A percentile compares a stretch with the other conserved stretches of the same genome.
Conservation (phyloP, 225 moss, liverwort and hornwort genomes). For the Anthoceros angustus region DNA sequence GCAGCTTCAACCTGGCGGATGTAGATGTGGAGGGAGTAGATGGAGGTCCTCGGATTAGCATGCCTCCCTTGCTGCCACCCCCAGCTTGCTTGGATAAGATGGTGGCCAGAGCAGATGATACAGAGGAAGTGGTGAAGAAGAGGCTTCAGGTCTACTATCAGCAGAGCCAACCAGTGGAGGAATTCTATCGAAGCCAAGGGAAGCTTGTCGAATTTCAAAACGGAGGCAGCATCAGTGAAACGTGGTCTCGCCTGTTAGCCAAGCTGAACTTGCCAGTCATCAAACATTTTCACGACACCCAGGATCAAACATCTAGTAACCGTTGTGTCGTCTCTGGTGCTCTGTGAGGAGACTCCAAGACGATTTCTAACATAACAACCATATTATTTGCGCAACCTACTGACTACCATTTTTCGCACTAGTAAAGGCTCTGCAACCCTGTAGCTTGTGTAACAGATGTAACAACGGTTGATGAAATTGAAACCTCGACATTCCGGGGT, state of each 20-base stretch:
- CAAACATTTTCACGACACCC: no score
- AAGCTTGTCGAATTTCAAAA: background rate
- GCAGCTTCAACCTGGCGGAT: background rate
- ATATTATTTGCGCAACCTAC: no score
- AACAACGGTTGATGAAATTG: no score
- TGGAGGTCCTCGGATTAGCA: background rate
- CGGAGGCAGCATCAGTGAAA: background rate
- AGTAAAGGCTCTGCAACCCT: no score
- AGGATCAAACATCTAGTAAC: no score
- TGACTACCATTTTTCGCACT: no score
- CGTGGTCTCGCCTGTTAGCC: background rate
- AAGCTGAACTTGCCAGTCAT: background rate
- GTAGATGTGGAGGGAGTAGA: background rate
- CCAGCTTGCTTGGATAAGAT: background rate
- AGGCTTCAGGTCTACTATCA: background rate
- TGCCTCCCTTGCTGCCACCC: conserved; percentile 1
- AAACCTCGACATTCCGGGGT: no score
- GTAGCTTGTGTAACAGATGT: no score
- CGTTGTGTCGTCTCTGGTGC: no score
- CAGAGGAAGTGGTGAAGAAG: background rate
- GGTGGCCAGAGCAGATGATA: background rate
- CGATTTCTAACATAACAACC: no score
- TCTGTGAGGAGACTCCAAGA: no score
- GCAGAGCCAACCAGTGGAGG: background rate
- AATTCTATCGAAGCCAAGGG: background rate